A percentile compares a stretch with the other conserved stretches of the same genome.
Conservation (phyloP, 495 filamentous ascomycete genomes). For the Bryoglossum gracile region DNA sequence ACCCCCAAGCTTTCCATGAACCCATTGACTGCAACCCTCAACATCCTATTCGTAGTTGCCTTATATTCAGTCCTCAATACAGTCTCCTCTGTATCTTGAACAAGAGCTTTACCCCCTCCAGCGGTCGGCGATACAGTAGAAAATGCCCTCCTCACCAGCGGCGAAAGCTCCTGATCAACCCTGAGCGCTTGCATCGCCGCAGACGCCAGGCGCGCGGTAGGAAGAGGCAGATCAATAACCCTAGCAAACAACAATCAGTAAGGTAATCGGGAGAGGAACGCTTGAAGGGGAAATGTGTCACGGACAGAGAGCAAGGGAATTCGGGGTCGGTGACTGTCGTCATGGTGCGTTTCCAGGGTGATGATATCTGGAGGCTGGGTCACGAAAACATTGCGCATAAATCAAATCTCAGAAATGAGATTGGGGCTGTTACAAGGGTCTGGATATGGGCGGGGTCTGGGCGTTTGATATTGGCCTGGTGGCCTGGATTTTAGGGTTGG, state of each 20-base stretch:
- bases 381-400: slow-evolving; percentile 7
- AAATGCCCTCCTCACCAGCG: slow-evolving; percentile 67
- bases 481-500: too few species aligned
- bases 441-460: too few species aligned
- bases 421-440: too few species aligned
- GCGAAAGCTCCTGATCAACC: slow-evolving; percentile 85
- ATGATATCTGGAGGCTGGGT: not conserved
- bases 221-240: slow-evolving; percentile 75
- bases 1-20: slow-evolving; percentile 88
- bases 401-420: slow-evolving; percentile 19
- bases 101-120: slow-evolving; percentile 7
- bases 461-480: too few species aligned
- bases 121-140: slow-evolving; percentile 38
- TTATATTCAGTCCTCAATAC: slow-evolving; percentile 71
- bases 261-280: too few species aligned
- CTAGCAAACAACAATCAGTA: too few species aligned
- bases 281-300: slow-evolving; percentile 1
- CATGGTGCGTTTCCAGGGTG: slow-evolving; percentile 19
- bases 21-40: slow-evolving; percentile 95
- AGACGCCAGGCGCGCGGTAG: slow-evolving; percentile 68
- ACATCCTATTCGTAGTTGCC: slow-evolving; percentile 91
- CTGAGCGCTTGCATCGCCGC: slow-evolving; percentile 67
- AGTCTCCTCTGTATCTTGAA: slow-evolving; percentile 31
- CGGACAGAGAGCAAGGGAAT: slow-evolving; percentile 68
- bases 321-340: slow-evolving; percentile 34